A percentile compares a stretch with the other conserved stretches of the same genome.
Conservation (phyloP, 306 rosid species). For the Pueraria montana region DNA sequence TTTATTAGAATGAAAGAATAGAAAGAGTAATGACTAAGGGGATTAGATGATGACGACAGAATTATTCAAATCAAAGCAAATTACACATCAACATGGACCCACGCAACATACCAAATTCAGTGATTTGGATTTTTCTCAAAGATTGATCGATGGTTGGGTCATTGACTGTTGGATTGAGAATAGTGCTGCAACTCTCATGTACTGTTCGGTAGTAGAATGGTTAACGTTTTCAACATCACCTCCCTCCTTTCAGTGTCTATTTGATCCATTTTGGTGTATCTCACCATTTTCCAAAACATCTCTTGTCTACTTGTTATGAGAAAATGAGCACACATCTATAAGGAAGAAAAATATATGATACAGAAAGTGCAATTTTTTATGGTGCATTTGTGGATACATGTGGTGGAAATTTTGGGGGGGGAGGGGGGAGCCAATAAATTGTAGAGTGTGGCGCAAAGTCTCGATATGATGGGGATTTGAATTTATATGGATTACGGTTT, state of each 20-base stretch:
- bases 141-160: not conserved
- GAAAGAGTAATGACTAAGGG: not conserved
- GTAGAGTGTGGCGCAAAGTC: not conserved
- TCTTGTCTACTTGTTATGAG: not conserved
- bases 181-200: not conserved
- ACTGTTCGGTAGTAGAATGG: slow-evolving; percentile 9
- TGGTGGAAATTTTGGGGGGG: too few relatives aligned
- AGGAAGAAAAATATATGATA: not conserved
- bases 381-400: not conserved
- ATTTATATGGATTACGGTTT: not conserved
- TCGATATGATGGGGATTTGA: not conserved
- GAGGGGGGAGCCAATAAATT: not conserved
- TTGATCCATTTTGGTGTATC: not conserved
- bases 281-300: not conserved
- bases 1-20: slow-evolving; percentile 20
- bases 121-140: slow-evolving; percentile 8
- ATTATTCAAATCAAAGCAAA: slow-evolving; percentile 12
- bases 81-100: not conserved
- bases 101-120: not conserved
- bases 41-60: not conserved
- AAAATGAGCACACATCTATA: slow-evolving; percentile 11
- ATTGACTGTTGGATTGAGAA: not conserved
- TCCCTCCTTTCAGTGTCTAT: not conserved
- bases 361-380: not conserved
- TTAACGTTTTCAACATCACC: not conserved